A percentile compares a stretch with the other conserved stretches of the same genome.
Evolutionary conservation across 805 yeast genomes (phyloP).

Genomic region (Saccharomyces jurei): DNA sequence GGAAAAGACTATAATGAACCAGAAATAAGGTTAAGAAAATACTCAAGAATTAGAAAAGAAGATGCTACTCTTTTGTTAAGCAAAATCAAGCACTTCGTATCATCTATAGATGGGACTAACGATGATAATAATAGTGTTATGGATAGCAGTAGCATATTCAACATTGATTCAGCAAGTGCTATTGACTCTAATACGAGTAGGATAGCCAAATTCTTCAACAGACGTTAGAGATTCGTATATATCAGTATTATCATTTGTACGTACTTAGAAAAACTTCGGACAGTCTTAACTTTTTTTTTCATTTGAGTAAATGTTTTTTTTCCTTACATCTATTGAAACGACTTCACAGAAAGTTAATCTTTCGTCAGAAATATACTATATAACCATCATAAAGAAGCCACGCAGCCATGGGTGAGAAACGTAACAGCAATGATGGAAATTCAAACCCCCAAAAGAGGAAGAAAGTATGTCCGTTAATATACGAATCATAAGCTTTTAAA

Average conservation of each 20-base stretch:
- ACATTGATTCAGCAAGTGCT: slow-evolving; percentile 2
- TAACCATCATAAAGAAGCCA: neutral
- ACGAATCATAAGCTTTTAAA: neutral
- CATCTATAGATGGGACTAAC: neutral
- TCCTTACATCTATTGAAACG: neutral
- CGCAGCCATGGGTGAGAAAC: neutral
- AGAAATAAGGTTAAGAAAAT: slow-evolving; percentile 50
- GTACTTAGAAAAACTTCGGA: neutral
- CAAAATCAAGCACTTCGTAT: slow-evolving; percentile 30
- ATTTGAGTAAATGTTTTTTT: neutral
- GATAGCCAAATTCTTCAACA: slow-evolving; percentile 22
- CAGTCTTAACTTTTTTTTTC: neutral
- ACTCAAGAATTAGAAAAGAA: slow-evolving; percentile 66
- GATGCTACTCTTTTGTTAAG: slow-evolving; percentile 55
- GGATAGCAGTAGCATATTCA: neutral
- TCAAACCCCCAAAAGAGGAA: slow-evolving; percentile 5
- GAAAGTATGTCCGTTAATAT: slow-evolving; percentile 5
- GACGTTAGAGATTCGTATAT: slow-evolving; percentile 9
- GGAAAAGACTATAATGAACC: slow-evolving; percentile 54
- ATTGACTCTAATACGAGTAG: slow-evolving; percentile 12
- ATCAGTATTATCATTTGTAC: neutral
- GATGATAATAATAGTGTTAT: slow-evolving; percentile 1
- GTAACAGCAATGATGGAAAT: neutral
- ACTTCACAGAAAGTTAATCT: neutral
- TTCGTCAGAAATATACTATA: neutral